Base-by-base conservation (phyloP, 352 stramenopile species). In the Phytopythium ostracodes region DNA sequence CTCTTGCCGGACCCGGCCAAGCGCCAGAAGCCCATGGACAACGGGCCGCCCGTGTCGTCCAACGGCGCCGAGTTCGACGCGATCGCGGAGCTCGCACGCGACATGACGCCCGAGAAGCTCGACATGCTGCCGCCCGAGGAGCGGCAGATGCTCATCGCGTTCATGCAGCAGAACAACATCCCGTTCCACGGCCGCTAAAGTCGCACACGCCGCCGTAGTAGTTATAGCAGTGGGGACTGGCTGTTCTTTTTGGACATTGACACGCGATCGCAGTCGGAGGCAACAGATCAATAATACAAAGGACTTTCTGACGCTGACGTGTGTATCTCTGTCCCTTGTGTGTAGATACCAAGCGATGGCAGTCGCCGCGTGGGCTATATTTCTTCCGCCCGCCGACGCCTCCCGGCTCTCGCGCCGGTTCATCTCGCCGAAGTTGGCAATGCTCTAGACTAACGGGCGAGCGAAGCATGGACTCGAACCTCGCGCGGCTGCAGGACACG, bases 151-250 rank as follows among this genome's bases (percentile, higher is more conserved):
- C 56, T 94, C 42, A 46, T 92, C 51, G 68, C 66, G 38, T 94
- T 91, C 67, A 94, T 94, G 85, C 77, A 92, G 68, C 83, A 92
- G 69, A 80, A 93, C 58, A 81, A 82, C 64, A 90, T 93, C 56
- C 70, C 76, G n/a, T 79, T 77, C 64, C 73, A 65, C 54, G 58
- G 36, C 38, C 36, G 55, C 29, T 51, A 51, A 24, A 4, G n/a
- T n/a, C n/a, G n/a, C n/a, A n/a, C n/a, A n/a, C n/a, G n/a, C 17
- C 1, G 6, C 5, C 20, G n/a, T 33, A 33, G 35, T 49, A 54
- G 47, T 29, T 54, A 24, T 36, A 54, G 47, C 46, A n/a, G 46
- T 12, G 24, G 14, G 18, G 42, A 47, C 6, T 8, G 17, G 42
- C 42, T 47, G 42, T 25, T 15, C 18, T 10, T 2, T 18, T 25